Percentiles rank a stretch among this genome's conserved stretches.
Evolutionary conservation across 2,329 filamentous ascomycete species (phyloP).

Genomic region (Sporothrix mexicana): DNA sequence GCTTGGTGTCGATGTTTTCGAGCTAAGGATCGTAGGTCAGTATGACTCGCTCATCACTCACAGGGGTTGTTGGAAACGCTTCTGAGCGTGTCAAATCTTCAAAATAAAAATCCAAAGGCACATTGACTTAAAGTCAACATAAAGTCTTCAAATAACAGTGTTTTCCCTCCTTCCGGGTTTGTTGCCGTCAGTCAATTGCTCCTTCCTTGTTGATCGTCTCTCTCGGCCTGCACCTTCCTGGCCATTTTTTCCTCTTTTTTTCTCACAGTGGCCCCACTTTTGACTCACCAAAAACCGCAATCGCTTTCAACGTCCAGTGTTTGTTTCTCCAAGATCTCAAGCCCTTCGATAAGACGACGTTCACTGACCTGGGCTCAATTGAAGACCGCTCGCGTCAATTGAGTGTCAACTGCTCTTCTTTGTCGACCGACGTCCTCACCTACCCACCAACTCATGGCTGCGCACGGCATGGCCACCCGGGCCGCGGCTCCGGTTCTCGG

Average conservation of each 20-base stretch:
- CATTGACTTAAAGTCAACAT: too few species aligned
- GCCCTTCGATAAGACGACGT: neutral
- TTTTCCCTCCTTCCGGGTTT: neutral
- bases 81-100: too few species aligned
- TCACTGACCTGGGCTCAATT: neutral
- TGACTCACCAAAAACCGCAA: conserved; percentile 27
- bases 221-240: neutral
- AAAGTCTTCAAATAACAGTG: neutral
- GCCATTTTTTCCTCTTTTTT: conserved; percentile 13
- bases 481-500: conserved; percentile 32
- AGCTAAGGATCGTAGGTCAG: too few species aligned
- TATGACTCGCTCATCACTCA: too few species aligned
- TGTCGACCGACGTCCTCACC: too few species aligned
- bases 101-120: too few species aligned
- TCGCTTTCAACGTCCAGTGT: conserved; percentile 13
- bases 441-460: conserved; percentile 10
- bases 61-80: too few species aligned
- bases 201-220: neutral
- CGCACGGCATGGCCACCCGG: conserved; percentile 26
- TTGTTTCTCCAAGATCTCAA: too few species aligned
- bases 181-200: neutral
- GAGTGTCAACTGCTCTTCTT: neutral
- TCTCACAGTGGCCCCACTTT: conserved; percentile 15
- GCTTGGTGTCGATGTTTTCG: too few species aligned
- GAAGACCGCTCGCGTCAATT: neutral